Evolutionary conservation across 2,329 filamentous ascomycete species (phyloP).

Genomic region (Sarocladium brachiariae): DNA sequence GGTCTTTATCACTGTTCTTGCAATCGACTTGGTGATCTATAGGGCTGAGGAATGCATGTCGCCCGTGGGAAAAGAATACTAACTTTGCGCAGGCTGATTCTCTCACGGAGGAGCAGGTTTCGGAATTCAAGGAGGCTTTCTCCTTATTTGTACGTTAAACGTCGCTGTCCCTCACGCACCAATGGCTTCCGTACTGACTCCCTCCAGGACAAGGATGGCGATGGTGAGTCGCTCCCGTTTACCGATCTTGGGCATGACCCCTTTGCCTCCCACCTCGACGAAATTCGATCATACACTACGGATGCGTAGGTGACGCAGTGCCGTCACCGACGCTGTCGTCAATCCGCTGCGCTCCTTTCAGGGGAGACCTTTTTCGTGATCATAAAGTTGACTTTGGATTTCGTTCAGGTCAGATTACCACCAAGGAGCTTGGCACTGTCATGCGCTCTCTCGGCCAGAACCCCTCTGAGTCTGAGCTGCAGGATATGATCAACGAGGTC

Average conservation of each 20-base stretch:
- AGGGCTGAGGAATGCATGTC: slow-evolving; percentile 21
- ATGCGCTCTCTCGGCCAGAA: slow-evolving; percentile 89
- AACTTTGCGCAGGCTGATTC: slow-evolving; percentile 70
- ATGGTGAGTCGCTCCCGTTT: slow-evolving; percentile 71
- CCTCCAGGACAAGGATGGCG: slow-evolving; percentile 76
- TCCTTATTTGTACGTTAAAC: slow-evolving; percentile 88
- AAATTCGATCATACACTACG: not conserved
- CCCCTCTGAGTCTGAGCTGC: slow-evolving; percentile 81
- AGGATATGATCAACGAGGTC: slow-evolving; percentile 93
- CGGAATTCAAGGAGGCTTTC: slow-evolving; percentile 99
- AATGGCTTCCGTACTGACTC: not conserved
- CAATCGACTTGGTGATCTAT: not conserved
- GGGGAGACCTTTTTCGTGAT: not conserved
- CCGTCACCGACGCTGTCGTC: too few relatives aligned
- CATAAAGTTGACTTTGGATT: slow-evolving; percentile 4
- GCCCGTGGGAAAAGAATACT: not conserved
- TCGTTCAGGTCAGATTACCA: slow-evolving; percentile 73
- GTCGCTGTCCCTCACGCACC: not conserved
- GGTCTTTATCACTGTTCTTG: not conserved
- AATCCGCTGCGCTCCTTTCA: too few relatives aligned
- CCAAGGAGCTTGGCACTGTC: slow-evolving; percentile 82
- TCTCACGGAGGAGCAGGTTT: slow-evolving; percentile 99
- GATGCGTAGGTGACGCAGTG: not conserved
- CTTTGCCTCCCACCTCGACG: not conserved
- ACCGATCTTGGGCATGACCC: too few relatives aligned